A percentile compares a stretch with the other conserved stretches of the same genome.
Conservation (phyloP, 805 yeast genomes). For the Candida germanica region DNA sequence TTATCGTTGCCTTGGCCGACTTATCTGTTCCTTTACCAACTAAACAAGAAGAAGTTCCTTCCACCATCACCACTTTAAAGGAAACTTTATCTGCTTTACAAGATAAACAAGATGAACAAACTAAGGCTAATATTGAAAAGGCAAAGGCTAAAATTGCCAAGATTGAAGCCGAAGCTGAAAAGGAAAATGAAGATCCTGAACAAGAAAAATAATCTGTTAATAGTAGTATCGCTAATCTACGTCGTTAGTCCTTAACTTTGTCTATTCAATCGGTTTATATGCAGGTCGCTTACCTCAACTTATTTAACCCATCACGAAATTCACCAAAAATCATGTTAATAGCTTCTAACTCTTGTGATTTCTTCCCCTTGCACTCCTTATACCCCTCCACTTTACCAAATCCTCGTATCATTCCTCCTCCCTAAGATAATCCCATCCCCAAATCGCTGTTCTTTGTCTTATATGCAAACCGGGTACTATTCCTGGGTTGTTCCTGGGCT, state of each 20-base stretch:
- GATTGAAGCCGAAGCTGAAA: constrained; percentile 54
- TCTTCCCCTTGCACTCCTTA: too few relatives aligned
- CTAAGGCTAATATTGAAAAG: constrained; percentile 68
- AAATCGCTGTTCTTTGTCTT: too few relatives aligned
- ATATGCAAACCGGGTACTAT: too few relatives aligned
- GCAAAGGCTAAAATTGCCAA: constrained; percentile 77
- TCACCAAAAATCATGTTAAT: too few relatives aligned
- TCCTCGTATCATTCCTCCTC: too few relatives aligned
- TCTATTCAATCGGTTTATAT: too few relatives aligned
- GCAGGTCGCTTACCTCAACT: too few relatives aligned
- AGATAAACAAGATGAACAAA: constrained; percentile 74
- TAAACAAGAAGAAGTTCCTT: constrained; percentile 64
- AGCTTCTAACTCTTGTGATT: too few relatives aligned
- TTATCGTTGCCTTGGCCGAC: constrained; percentile 72
- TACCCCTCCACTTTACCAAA: too few relatives aligned
- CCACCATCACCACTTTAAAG: constrained; percentile 64
- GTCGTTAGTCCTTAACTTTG: neutral
- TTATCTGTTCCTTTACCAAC: constrained; percentile 78
- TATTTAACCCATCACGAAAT: too few relatives aligned
- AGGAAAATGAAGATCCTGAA: constrained; percentile 29
- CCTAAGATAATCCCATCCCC: too few relatives aligned
- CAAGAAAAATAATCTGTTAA: constrained; percentile 5
- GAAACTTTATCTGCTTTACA: constrained; percentile 66
- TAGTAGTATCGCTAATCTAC: neutral
- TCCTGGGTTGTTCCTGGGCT: too few relatives aligned